phyloP scores from a whole-genome alignment of 2,329 filamentous ascomycete species.

The Colletotrichum nymphaeae region DNA sequence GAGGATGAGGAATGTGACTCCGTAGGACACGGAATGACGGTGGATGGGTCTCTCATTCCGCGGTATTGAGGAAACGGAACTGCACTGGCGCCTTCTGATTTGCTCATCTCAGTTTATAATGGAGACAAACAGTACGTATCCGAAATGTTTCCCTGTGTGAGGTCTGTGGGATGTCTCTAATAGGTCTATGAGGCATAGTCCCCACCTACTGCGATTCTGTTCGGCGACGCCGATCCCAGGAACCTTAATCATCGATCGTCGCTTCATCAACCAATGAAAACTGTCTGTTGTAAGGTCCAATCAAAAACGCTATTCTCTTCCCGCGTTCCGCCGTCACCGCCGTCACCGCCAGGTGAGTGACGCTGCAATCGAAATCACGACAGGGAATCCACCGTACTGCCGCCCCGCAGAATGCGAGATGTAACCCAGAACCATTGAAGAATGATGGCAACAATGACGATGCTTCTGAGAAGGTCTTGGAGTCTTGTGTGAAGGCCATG shows the following conservation, averaged over 20 bases:
- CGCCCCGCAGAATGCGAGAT: background rate
- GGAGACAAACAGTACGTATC: background rate
- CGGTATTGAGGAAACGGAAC: background rate
- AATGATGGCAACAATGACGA: constrained; percentile 1
- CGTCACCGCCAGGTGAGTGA: background rate
- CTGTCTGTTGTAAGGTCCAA: background rate
- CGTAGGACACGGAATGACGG: constrained; percentile 13
- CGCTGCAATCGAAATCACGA: background rate
- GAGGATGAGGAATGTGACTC: background rate
- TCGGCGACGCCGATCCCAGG: constrained; percentile 30
- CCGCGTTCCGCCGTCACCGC: background rate
- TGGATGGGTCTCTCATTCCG: background rate
- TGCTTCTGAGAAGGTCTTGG: background rate
- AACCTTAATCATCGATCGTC: constrained; percentile 25
- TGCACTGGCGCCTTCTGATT: background rate
- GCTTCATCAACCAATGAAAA: constrained; percentile 22
- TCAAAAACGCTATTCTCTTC: background rate
- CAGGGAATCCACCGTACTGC: background rate
- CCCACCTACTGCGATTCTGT: constrained; percentile 9
- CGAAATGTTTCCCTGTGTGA: background rate
- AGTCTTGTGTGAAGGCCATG: no score
- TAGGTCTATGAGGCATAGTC: background rate
- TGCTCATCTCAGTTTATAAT: background rate
- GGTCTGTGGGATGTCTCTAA: background rate
- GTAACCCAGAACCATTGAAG: background rate